Evolutionary conservation across 305 asterid species (phyloP), one percentile per base, ranked within the genome.

Genomic region (Nicotiana rustica): DNA sequence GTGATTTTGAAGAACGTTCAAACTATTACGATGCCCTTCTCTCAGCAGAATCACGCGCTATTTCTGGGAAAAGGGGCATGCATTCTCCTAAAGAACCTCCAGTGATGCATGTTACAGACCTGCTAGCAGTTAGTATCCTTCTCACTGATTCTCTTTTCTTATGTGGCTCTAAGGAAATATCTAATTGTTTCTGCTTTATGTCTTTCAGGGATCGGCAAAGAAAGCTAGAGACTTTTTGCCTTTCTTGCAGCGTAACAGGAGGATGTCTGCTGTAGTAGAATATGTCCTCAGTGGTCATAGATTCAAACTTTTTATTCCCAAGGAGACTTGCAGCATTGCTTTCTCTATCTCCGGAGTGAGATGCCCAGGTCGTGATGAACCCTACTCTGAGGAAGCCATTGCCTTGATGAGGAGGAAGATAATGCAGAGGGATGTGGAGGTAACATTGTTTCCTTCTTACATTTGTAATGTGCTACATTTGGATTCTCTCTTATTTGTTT

Each of bases 361-460:
- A 86, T 97, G 99, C 76, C 99, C 99, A 1, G 99, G 97, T 55
- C 99, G 99, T 56, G 93, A 85, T 33, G 99, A 97, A 86, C 97
- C 96, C 19, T 93, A 87, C 81, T 93, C 99, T 67, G 95, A 97
- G 5, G 99, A 93, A 83, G 99, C 99, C 81, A 95, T 97, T 89
- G 97, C 99, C 31, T 89, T 97, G 67, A 95, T 97, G 99, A 91
- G 99, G 90, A 88, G 97, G 85, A 95, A 92, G 88, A 95, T 97
- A 87, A 93, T 97, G 99, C 99, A 97, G 93, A 97, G 98, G 92
- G 99, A 97, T 89, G 97, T 95, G 1, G 99, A 97, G 97, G 99
- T 95, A 91, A 29, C 12, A 81, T 13, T 21, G 19, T 31, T 82
- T 80, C 14, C 56, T 61, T 81, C 68, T 67, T 67, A 10, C 33